Evolutionary conservation across 2,329 filamentous ascomycete species (phyloP), one percentile per base, ranked within the genome.

Genomic region (Plenodomus lindquistii): DNA sequence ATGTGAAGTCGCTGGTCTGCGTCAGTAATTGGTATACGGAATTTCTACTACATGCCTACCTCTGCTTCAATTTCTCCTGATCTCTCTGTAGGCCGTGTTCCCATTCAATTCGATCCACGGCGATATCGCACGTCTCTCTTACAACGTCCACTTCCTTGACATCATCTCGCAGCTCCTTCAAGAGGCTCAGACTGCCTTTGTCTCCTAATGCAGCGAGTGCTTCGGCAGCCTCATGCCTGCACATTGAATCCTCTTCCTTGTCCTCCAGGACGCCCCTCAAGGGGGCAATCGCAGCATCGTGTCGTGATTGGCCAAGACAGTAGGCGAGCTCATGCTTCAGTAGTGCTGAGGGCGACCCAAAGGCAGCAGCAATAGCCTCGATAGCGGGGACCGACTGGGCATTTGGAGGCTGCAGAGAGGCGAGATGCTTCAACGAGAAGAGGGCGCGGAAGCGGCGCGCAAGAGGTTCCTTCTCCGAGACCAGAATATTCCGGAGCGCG

Each of bases 241-340:
- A 95, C 92, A 99, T 99, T 31, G 88, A 75, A 77, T 97, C 92
- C 74, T 97, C 91, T n/a, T 84, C 70, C 55, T 85, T 76, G 72
- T 97, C 84, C 58, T 88, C 82, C 48, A 97, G 79, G 13, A 95
- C 90, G 11, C 79, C 75, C 48, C 86, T 82, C 59, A 99, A 79
- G 54, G 85, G 87, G 9, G 86, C 81, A 9, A 91, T 83, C 0
- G 92, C 88, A 38, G 85, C 85, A 42, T 81, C 74, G 68, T 96
- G 91, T 48, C 85, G 85, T 1, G 89, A 93, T 76, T 99, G 94
- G 7, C 94, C 94, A 2, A 99, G 82, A 69, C 94, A 99, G 77
- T 99, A 99, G 20, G 94, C 94, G 40, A 99, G 81, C 72, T 99
- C 94, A 73, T 99, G 94, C 78, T 97, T 97, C 39, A 97, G 79